A percentile compares a stretch with the other conserved stretches of the same genome.
Evolutionary conservation across 208 protist genomes (phyloP).

Genomic region (Trichomonas tenax): DNA sequence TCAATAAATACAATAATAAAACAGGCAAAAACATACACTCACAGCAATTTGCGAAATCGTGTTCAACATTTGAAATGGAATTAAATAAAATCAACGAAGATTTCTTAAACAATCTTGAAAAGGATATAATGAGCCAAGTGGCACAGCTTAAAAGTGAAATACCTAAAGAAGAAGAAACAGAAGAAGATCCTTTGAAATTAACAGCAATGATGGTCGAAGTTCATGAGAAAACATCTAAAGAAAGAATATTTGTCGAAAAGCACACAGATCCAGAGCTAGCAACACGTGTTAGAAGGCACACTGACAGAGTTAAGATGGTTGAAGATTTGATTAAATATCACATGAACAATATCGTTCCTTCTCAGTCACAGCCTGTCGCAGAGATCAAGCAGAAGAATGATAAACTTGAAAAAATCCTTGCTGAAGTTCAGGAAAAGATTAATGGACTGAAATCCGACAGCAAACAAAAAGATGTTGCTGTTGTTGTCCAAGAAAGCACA

Average conservation of each 20-base stretch:
- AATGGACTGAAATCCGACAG: not conserved
- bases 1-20: not conserved
- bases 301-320: not conserved
- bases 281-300: not conserved
- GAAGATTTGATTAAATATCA: not conserved
- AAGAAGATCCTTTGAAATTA: not conserved
- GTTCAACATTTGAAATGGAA: not conserved
- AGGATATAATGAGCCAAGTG: not conserved
- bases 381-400: not conserved
- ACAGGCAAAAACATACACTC: not conserved
- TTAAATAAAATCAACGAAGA: not conserved
- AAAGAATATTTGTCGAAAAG: not conserved
- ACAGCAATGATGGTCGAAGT: not conserved
- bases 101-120: not conserved
- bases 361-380: not conserved
- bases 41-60: not conserved
- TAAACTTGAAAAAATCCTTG: not conserved
- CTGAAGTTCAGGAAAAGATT: not conserved
- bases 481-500: not conserved
- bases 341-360: not conserved
- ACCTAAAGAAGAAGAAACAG: not conserved
- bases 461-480: not conserved
- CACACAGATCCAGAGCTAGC: not conserved
- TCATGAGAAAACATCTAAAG: not conserved
- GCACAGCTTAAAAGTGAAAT: not conserved